Base-by-base conservation (phyloP, 352 stramenopile genomes). In the Hyaloperonospora brassicae region DNA sequence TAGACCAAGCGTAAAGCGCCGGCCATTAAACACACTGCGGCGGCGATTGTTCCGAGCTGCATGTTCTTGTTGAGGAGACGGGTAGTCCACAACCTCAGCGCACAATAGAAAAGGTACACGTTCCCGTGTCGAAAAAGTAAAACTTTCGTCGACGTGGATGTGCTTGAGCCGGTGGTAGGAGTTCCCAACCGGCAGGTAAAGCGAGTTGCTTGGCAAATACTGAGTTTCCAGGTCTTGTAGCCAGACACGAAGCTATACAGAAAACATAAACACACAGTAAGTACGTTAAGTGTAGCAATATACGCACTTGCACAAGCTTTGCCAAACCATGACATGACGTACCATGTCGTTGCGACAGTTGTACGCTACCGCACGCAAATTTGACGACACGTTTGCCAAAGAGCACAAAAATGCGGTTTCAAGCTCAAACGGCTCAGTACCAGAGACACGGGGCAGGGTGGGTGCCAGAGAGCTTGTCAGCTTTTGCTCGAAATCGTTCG, bases 121-220 rank as follows among this genome's bases (percentile, higher is more conserved):
- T 48, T 93, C 82, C 17, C 82, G 55, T 9, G 82, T 92, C 13
- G 77, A 89, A 47, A 93, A 93, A 0, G 79, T 90, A 62, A 93
- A 93, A 54, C 79, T 88, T 47, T 93, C 82, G 5, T 65, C 67
- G 8, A 89, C 70, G 51, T 90, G 82, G 38, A 93, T 81, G 21
- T 70, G 72, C 60, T 90, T 90, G 31, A 93, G 58, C 4, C 78
- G 74, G 40, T 93, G 82, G 42, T 76, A 86, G 23, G 76, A 70
- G 47, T 93, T 89, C 17, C 79, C 79, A 9, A 90, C 78, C 2
- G 82, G 82, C 1, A 93, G 30, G 38, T 90, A 93, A 10, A 93
- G 69, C 31, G 79, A 85, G 41, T 87, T 85, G 56, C 76, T 89
- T 2, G 82, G 82, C 22, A 89, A 61, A 50, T 80, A 89, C 53